Evolutionary conservation across 2,329 filamentous ascomycete species (phyloP).

Genomic region (Clonostachys byssicola): DNA sequence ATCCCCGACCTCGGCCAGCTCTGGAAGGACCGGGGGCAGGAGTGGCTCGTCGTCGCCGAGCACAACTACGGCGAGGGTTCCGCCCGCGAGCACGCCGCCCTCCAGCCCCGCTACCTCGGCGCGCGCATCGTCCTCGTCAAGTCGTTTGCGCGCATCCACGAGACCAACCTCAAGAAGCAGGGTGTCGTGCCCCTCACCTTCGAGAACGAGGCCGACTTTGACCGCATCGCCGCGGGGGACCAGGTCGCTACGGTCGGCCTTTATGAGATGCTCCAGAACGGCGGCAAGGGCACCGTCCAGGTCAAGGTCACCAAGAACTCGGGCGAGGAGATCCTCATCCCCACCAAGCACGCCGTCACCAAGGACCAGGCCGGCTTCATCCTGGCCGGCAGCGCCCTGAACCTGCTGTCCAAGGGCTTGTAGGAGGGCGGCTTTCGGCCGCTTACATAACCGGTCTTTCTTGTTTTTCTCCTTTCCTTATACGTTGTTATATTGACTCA

Average conservation of each 20-base stretch:
- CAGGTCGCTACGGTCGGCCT: conserved; percentile 78
- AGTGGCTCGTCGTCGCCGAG: conserved; percentile 95
- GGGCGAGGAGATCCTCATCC: conserved; percentile 65
- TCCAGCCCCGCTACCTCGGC: conserved; percentile 88
- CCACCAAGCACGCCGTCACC: conserved; percentile 83
- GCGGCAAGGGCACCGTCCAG: conserved; percentile 73
- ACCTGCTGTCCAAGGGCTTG: conserved; percentile 68
- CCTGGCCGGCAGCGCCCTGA: conserved; percentile 88
- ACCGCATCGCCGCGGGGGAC: conserved; percentile 78
- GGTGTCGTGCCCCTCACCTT: conserved; percentile 94
- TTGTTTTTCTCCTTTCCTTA: conserved; percentile 9
- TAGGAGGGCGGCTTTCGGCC: conserved; percentile 4
- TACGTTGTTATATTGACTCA: not conserved
- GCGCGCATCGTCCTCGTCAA: conserved; percentile 81
- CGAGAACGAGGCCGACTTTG: conserved; percentile 82
- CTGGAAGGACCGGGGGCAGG: conserved; percentile 72
- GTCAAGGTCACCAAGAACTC: conserved; percentile 56
- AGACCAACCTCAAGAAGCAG: conserved; percentile 97
- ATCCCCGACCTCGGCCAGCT: conserved; percentile 84
- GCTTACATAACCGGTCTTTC: not conserved
- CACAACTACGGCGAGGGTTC: conserved; percentile 96
- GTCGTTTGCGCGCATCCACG: conserved; percentile 87
- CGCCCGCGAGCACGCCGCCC: conserved; percentile 82
- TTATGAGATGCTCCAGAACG: conserved; percentile 72
- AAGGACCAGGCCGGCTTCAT: conserved; percentile 91